Evolutionary conservation across 257 asterid species (phyloP), one percentile per base, ranked within the genome.

Genomic region (Sherardia arvensis): DNA sequence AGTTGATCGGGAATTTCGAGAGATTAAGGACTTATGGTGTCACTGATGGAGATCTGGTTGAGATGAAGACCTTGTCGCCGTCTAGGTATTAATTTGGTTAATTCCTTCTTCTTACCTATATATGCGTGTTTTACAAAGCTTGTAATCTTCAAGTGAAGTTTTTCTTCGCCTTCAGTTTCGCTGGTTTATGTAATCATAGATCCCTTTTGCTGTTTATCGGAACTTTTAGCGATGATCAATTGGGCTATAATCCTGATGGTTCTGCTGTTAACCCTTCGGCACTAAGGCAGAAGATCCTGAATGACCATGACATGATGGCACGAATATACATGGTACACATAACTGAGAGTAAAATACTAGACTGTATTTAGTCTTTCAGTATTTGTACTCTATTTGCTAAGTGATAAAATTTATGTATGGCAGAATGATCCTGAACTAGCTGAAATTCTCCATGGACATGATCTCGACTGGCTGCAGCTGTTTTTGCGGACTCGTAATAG

Each of bases 391-490:
- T n/a, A n/a, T 20, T 7, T 8, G 12, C 21, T 40, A 40, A 40
- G 4, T 8, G 12, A 34, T 34, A 36, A 8, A 38, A 11, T 38
- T 38, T 38, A 0, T 38, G 4, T 38, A 10, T 2, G 47, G 69
- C 72, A 92, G 99, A 85, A 75, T 61, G 97, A 92, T 79, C 97
- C 98, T 65, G 97, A 92, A 80, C 74, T 92, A 59, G 99, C 96
- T 71, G 95, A 85, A 85, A 84, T 74, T 74, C 59, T 89, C 79
- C 91, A 87, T 63, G 95, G 94, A 53, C 85, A 89, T 76, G 97
- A 92, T 77, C 78, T 85, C 71, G 77, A 87, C 71, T 81, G 53
- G 80, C 74, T 92, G 80, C 99, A 92, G 83, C 93, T 80, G 28
- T 70, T 85, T 61, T 78, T 92, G 71, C 95, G 98, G 8, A 54